Evolutionary conservation across 441 rosid genomes (phyloP).

Genomic region (Corymbia calophylla): DNA sequence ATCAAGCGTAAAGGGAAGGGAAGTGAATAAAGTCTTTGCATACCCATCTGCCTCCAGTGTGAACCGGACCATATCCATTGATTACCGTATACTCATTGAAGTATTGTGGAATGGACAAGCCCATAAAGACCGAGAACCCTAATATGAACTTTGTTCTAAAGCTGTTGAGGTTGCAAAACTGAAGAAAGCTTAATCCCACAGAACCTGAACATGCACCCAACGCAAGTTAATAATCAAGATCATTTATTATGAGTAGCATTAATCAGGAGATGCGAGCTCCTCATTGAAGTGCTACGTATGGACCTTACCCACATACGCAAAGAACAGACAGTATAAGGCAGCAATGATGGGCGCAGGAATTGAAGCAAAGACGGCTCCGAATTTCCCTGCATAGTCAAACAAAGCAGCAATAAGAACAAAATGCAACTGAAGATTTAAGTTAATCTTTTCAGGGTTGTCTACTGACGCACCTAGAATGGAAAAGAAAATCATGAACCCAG

Average conservation of each 20-base stretch:
- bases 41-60: conserved; percentile 92
- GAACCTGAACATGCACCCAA: conserved; percentile 40
- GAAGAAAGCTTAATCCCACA: conserved; percentile 92
- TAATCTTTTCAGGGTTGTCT: background rate
- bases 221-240: background rate
- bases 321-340: conserved; percentile 86
- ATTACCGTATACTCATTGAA: conserved; percentile 87
- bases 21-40: background rate
- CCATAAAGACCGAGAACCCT: conserved; percentile 90
- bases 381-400: conserved; percentile 58
- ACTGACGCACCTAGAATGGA: conserved; percentile 66
- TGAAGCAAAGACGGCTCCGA: conserved; percentile 96
- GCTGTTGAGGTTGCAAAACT: conserved; percentile 94
- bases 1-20: background rate
- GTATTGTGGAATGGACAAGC: conserved; percentile 89
- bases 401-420: background rate
- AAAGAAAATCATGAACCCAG: conserved; percentile 98
- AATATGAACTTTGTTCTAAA: conserved; percentile 77
- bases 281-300: background rate
- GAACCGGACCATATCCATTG: conserved; percentile 87
- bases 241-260: background rate
- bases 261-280: background rate
- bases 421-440: background rate
- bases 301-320: conserved; percentile 86
- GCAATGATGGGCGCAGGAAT: conserved; percentile 87